Percentiles rank a stretch among this genome's conserved stretches.
These are phyloP conservation scores for Ramaria sp. DNA, from an alignment of 768 basidiomycete species.

Conservation along the genomic window DNA sequence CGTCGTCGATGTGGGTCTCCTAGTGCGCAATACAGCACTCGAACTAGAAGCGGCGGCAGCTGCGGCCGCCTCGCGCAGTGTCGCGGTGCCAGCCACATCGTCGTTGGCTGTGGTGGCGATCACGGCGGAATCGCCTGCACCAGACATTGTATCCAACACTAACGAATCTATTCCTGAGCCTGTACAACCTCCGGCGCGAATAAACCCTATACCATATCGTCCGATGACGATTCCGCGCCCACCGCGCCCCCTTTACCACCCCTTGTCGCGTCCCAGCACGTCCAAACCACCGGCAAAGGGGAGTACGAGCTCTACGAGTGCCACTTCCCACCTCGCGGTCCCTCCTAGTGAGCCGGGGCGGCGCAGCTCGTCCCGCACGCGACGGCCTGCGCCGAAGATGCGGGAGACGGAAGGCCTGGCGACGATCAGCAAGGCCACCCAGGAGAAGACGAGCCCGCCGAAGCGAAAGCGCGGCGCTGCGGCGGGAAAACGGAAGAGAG, in stretches of 20 bases:
- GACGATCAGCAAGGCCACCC: not conserved
- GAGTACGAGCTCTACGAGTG: not conserved
- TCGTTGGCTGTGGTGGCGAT: not conserved
- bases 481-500: constrained; percentile 4
- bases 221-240: constrained; percentile 5
- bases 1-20: constrained; percentile 15
- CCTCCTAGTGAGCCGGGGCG: not conserved
- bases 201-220: not conserved
- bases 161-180: not conserved
- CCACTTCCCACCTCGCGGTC: not conserved
- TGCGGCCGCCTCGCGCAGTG: constrained; percentile 1
- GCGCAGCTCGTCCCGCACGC: constrained; percentile 34
- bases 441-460: constrained; percentile 3
- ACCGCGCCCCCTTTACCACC: constrained; percentile 11
- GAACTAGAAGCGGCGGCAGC: constrained; percentile 9
- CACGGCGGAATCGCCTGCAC: not conserved
- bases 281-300: not conserved
- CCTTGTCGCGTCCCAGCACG: constrained; percentile 5
- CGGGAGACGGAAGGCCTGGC: constrained; percentile 30
- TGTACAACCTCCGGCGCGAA: not conserved
- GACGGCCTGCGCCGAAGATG: constrained; percentile 37
- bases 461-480: constrained; percentile 5
- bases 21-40: constrained; percentile 11
- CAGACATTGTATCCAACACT: not conserved
- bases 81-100: not conserved